phyloP scores from a whole-genome alignment of 768 basidiomycete species.

The Fibroporia radiculosa region DNA sequence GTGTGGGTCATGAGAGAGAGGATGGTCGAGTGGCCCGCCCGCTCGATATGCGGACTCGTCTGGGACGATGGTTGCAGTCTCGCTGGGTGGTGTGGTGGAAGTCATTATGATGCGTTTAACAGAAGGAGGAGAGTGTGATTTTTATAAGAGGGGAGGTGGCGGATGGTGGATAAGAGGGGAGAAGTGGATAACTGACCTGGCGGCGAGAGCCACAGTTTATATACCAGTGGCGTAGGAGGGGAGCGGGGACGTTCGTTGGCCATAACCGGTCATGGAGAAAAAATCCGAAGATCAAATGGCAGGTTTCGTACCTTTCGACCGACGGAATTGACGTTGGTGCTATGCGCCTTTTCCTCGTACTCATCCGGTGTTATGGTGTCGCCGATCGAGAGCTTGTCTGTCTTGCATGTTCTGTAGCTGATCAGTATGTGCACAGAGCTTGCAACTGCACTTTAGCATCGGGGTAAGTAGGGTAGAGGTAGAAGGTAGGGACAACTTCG shows the following conservation, averaged over 20 bases:
- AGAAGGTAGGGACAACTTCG: too few relatives aligned
- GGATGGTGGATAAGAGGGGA: background rate
- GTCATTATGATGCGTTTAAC: background rate
- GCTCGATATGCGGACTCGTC: background rate
- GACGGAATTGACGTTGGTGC: too few relatives aligned
- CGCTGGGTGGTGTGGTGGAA: background rate
- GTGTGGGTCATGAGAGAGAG: slow-evolving; percentile 13
- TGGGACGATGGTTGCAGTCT: slow-evolving; percentile 3
- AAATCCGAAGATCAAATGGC: too few relatives aligned
- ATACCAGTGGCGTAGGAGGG: background rate
- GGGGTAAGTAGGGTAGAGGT: too few relatives aligned
- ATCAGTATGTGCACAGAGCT: too few relatives aligned
- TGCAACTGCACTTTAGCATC: too few relatives aligned
- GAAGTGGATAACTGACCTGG: background rate
- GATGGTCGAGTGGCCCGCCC: background rate
- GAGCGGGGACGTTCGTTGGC: background rate
- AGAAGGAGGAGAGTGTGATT: background rate
- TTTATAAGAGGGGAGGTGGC: background rate
- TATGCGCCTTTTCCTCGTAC: too few relatives aligned
- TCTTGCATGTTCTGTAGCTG: too few relatives aligned
- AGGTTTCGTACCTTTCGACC: too few relatives aligned
- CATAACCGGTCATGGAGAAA: background rate
- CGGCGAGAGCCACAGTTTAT: background rate
- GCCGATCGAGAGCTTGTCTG: too few relatives aligned
- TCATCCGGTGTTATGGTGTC: too few relatives aligned